Conservation (phyloP, 208 protist genomes). For the Leishmania arabica region DNA sequence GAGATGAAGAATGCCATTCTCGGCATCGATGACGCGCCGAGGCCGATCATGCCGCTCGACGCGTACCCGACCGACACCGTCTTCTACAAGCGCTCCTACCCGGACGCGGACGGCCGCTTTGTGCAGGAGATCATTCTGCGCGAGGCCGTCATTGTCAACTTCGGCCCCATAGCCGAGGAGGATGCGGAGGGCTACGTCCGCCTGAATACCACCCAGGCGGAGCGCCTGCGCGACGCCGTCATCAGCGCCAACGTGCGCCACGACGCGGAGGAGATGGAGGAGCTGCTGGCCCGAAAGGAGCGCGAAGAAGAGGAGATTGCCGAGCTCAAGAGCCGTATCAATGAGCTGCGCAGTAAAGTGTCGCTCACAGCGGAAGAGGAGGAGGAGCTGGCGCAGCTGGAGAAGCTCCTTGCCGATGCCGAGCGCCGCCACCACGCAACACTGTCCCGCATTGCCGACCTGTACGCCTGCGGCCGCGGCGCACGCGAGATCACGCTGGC, state of each 20-base stretch:
- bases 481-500: conserved; percentile 59
- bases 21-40: conserved; percentile 34
- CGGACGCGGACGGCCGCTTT: conserved; percentile 45
- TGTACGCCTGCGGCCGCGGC: conserved; percentile 63
- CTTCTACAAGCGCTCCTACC: conserved; percentile 62
- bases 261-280: conserved; percentile 70
- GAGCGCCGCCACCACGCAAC: conserved; percentile 62
- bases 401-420: conserved; percentile 46
- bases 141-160: conserved; percentile 63
- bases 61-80: conserved; percentile 44
- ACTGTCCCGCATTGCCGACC: conserved; percentile 54
- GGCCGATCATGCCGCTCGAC: conserved; percentile 46
- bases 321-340: conserved; percentile 54
- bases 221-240: conserved; percentile 39
- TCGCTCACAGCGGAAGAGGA: conserved; percentile 66
- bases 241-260: conserved; percentile 44
- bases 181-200: conserved; percentile 61
- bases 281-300: conserved; percentile 45
- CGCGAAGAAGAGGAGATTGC: conserved; percentile 65
- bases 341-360: conserved; percentile 48
- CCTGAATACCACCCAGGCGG: conserved; percentile 44
- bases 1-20: conserved; percentile 61
- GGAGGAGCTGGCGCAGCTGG: conserved; percentile 75
- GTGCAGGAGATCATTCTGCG: conserved; percentile 70
- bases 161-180: conserved; percentile 43